A percentile compares a stretch with the other conserved stretches of the same genome.
phyloP scores from a whole-genome alignment of 164 flowering plant species.

The Magnolia officinalis region DNA sequence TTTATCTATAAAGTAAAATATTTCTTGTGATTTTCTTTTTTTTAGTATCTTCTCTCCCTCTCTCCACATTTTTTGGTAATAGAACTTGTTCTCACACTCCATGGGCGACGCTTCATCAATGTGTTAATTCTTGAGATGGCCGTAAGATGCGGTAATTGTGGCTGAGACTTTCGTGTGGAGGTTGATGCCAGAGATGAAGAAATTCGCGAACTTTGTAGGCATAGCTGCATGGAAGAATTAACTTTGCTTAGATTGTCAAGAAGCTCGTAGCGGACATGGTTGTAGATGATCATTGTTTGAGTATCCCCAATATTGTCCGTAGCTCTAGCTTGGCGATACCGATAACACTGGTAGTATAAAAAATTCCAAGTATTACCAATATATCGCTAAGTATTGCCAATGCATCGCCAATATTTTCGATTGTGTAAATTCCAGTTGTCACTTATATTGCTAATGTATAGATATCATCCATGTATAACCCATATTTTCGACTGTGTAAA shows the following conservation, averaged over 20 bases:
- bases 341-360: too few relatives aligned
- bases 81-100: neutral
- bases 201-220: neutral
- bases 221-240: neutral
- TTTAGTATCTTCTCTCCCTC: neutral
- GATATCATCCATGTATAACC: too few relatives aligned
- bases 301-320: too few relatives aligned
- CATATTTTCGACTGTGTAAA: too few relatives aligned
- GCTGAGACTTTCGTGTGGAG: neutral
- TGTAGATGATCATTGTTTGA: neutral
- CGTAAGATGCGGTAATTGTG: neutral
- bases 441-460: too few relatives aligned
- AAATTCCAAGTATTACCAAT: too few relatives aligned
- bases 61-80: neutral
- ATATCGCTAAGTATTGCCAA: too few relatives aligned
- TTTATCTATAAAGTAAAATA: too few relatives aligned
- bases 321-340: too few relatives aligned
- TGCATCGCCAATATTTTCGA: too few relatives aligned
- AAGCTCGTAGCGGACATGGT: neutral
- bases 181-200: neutral
- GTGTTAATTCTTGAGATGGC: neutral
- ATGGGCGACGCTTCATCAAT: neutral
- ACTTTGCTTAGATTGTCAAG: neutral
- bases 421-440: too few relatives aligned
- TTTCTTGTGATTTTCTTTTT: too few relatives aligned